Evolutionary conservation across 306 rosid species (phyloP), one percentile per base, ranked within the genome.

Genomic region (Elaeagnus macrophylla): DNA sequence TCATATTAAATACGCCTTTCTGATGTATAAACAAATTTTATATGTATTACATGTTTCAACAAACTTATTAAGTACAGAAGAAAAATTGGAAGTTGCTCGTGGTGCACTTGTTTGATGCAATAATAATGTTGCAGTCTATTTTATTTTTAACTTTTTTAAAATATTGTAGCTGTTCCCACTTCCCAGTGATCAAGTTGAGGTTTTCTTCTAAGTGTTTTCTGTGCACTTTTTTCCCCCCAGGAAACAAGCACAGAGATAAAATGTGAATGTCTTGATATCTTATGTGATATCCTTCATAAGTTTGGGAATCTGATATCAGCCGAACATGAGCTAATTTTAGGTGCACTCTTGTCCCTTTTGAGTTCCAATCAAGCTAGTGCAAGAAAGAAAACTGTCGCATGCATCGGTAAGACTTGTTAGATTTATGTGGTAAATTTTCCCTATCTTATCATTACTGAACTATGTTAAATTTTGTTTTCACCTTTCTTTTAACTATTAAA

Each of bases 191-290:
- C 44, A 14, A 53, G 12, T 38, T 44, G 46, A 13, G 48, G 42
- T 18, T 66, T 57, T 17, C 52, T 42, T 18, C 66, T 54, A 47
- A 73, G 35, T 36, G 46, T 46, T 52, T 59, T 43, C 20, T 50
- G 48, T 66, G 40, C 59, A 36, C 38, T 49, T 53, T 18, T 57
- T 61, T 44, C 16, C 56, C 40, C 53, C 7, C 79, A 93, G 99
- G 94, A 81, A 59, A 69, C 77, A 69, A 75, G 76, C 77, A 70
- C 93, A 2, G 97, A 85, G 81, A 89, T 89, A 62, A 85, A 85
- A 72, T 89, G 95, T 63, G 95, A 89, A 76, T 77, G 87, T 59
- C 85, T 89, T 60, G 97, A 89, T 81, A 89, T 81, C 65, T 70
- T 89, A 45, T 85, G 95, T 47, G 97, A 89, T 8, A 75, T 85